These are phyloP conservation scores for Oryza meyeriana DNA, from an alignment of 176 grass and related monocot species.

Conservation along the genomic window DNA sequence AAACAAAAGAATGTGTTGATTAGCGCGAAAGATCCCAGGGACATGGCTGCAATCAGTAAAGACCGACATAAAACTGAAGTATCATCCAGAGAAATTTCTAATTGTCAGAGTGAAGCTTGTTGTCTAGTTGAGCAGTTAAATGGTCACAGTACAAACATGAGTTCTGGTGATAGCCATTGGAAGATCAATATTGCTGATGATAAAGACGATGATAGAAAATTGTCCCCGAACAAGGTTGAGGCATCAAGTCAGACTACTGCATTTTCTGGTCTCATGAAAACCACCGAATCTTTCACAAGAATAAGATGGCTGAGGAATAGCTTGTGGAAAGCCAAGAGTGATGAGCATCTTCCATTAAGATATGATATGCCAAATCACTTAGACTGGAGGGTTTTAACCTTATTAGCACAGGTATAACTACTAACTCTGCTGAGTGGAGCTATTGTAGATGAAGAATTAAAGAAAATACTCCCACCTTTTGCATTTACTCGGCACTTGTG, in stretches of 20 bases:
- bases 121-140: constrained; percentile 37
- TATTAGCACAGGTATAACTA: constrained; percentile 57
- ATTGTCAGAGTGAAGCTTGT: constrained; percentile 31
- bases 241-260: constrained; percentile 17
- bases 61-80: constrained; percentile 33
- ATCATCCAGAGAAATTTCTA: constrained; percentile 38
- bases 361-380: constrained; percentile 51
- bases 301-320: constrained; percentile 68
- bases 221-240: constrained; percentile 5
- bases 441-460: not conserved
- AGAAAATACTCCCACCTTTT: not conserved
- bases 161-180: constrained; percentile 39
- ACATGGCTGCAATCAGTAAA: constrained; percentile 8
- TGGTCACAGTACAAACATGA: constrained; percentile 36
- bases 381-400: constrained; percentile 33
- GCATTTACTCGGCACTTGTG: not conserved
- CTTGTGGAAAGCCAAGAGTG: constrained; percentile 64
- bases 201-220: constrained; percentile 38
- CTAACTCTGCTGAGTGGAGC: not conserved
- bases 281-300: constrained; percentile 43
- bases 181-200: constrained; percentile 53
- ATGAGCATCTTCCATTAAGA: constrained; percentile 45
- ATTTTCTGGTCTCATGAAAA: constrained; percentile 41
- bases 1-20: constrained; percentile 4
- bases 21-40: not conserved